Evolutionary conservation across 208 protist species (phyloP), one percentile per base, ranked within the genome.

Genomic region (Tritrichomonas foetus): DNA sequence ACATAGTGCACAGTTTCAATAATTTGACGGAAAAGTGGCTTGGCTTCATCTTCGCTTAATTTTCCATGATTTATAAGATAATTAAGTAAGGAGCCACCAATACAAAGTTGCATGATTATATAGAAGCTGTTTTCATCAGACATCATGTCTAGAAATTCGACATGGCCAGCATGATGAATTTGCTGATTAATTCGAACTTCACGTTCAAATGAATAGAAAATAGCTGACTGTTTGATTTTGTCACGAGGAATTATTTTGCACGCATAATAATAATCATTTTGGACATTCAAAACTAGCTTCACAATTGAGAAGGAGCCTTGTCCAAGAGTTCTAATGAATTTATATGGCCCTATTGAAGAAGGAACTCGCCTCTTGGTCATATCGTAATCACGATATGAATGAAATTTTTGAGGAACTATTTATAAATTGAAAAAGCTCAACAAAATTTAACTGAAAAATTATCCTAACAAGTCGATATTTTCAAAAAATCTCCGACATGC

Each of bases 81-180:
- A 8, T 82, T 20, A 20, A 82, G 50, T 9, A 82, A 41, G 3
- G 47, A 33, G 11, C 74, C 74, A 30, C 50, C 50, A 20, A 41
- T 33, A 50, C 74, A 82, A 82, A 82, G 50, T 36, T 82, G 41
- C 74, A 82, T 82, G 25, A 82, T 50, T 50, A 82, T 82, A 82
- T 82, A 82, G 50, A 50, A 82, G 50, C 50, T 82, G 13, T 47
- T 30, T 50, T 82, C 74, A 25, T 82, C 74, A 3, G 27, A 47
- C 1, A 50, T 47, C 8, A 82, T n/a, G 50, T 82, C 74, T n/a
- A 82, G 47, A 11, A 82, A 50, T 49, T 25, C 41, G 9, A 82
- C 74, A 3, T 50, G 20, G 3, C 74, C 74, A 22, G 74, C 41
- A 30, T 82, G 74, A 25, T 36, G 30, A 33, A 82, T 50, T 53